These are phyloP conservation scores for Talaromyces islandicus DNA, from an alignment of 2,329 filamentous ascomycete species.

Conservation along the genomic window DNA sequence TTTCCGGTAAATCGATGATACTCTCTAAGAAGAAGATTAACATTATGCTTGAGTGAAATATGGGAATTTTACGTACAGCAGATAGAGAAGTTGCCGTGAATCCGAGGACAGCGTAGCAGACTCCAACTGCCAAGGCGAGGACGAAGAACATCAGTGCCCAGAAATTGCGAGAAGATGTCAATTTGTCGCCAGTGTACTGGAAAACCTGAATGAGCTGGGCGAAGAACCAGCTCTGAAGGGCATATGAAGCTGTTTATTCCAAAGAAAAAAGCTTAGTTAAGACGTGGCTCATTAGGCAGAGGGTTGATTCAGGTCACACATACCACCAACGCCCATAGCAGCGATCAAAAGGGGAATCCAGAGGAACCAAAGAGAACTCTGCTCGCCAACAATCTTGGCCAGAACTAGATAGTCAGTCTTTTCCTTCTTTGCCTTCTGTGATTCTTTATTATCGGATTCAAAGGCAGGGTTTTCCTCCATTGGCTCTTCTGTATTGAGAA, in stretches of 20 bases:
- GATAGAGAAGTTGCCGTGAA: conserved; percentile 41
- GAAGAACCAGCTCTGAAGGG: conserved; percentile 41
- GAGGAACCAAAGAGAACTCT: not conserved
- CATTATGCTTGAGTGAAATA: not conserved
- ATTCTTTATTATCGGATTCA: not conserved
- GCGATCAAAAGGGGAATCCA: not conserved
- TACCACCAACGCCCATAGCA: conserved; percentile 1
- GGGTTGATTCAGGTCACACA: no score
- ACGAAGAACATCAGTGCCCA: conserved; percentile 54
- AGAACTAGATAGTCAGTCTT: not conserved
- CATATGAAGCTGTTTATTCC: conserved; percentile 19
- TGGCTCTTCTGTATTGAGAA: not conserved
- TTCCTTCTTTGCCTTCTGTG: not conserved
- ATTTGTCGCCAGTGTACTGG: conserved; percentile 31
- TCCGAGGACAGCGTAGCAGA: conserved; percentile 43
- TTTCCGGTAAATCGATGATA: conserved; percentile 34
- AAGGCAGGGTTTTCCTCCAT: not conserved
- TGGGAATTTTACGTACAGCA: conserved; percentile 27
- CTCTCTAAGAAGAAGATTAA: conserved; percentile 19
- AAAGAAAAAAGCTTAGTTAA: not conserved
- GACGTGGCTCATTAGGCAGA: not conserved
- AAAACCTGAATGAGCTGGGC: conserved; percentile 46
- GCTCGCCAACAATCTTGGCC: not conserved
- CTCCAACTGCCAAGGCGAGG: conserved; percentile 42
- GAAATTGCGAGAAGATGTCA: conserved; percentile 42